Conservation (phyloP, 2,329 filamentous ascomycete species). For the Parasarocladium wereldwijsianum region DNA sequence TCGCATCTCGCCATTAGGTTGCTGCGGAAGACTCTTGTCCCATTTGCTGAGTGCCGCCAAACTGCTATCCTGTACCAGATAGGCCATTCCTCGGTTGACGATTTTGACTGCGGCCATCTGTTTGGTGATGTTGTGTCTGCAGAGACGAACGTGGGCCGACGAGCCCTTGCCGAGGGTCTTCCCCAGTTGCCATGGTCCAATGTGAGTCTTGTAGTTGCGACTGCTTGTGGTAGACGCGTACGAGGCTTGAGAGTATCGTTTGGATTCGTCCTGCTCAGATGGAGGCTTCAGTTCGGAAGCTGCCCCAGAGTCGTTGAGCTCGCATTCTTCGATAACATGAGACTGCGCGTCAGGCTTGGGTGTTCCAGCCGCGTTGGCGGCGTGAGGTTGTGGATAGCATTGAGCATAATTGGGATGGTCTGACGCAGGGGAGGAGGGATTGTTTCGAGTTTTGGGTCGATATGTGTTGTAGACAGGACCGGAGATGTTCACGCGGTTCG, state of each 20-base stretch:
- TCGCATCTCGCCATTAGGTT: constrained; percentile 44
- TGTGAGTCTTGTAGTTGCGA: constrained; percentile 49
- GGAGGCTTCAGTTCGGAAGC: constrained; percentile 13
- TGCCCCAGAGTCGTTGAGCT: constrained; percentile 9
- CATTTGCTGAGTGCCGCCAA: constrained; percentile 69
- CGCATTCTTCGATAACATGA: background rate
- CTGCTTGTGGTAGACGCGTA: constrained; percentile 24
- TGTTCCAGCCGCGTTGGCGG: constrained; percentile 4
- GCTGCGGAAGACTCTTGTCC: constrained; percentile 41
- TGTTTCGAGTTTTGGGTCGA: constrained; percentile 16
- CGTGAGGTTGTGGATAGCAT: constrained; percentile 2
- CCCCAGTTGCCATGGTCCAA: constrained; percentile 89
- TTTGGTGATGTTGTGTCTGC: constrained; percentile 63
- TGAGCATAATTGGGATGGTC: constrained; percentile 5
- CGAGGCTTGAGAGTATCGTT: constrained; percentile 25
- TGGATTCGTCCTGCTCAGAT: constrained; percentile 17
- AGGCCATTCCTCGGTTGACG: constrained; percentile 68
- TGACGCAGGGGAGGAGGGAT: constrained; percentile 8
- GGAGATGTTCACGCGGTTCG: constrained; percentile 29
- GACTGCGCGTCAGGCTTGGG: background rate
- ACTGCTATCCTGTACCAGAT: constrained; percentile 72
- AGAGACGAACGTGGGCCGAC: constrained; percentile 74
- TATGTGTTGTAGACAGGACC: constrained; percentile 14
- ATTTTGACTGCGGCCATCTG: constrained; percentile 91
- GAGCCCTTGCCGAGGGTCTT: constrained; percentile 81